Base-by-base conservation (phyloP, 768 basidiomycete genomes). In the Suillus paluster region DNA sequence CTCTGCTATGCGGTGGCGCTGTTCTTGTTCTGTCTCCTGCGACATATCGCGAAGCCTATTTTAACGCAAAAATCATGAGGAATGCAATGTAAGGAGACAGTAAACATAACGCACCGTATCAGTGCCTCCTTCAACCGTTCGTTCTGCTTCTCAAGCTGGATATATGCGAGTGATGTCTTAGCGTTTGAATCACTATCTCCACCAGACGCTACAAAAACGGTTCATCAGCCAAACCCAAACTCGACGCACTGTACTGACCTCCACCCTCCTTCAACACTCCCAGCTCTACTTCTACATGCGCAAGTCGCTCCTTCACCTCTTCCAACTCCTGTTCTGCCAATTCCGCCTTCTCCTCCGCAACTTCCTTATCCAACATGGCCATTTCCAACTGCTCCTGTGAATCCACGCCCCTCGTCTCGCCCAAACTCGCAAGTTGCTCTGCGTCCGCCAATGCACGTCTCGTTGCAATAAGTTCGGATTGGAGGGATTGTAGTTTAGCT, bases 141-240 rank as follows among this genome's bases (percentile, higher is more conserved):
- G 64, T 99, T 99, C 71, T 99, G 97, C 73, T 94, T 97, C 79
- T 98, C 96, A 1, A 99, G 86, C 71, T 98, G 97, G 19, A 91
- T 83, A 73, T 88, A 86, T 33, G 86, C 86, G 63, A 92, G 68
- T 5, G 90, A 86, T 65, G 82, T 80, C 68, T 88, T 89, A 7
- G 78, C 77, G 33, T 67, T 76, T 4, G 71, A 70, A 19, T 76
- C 71, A 12, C 66, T 71, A 39, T 70, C 77, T 33, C 73, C 76
- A 17, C 66, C 75, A 15, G 36, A 21, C 19, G 53, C 73, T 75
- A 44, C 9, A 30, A 9, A n/a, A 15, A 19, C 34, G 38, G 25
- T 15, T 21, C 19, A 55, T 72, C 50, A 68, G 59, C 11, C 19
- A 15, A 8, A 25, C 41, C 48, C 27, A n/a, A 11, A 34, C 41